Percentiles rank a stretch among this genome's conserved stretches.
phyloP scores from a whole-genome alignment of 306 rosid species.

The Luffa aegyptiaca region DNA sequence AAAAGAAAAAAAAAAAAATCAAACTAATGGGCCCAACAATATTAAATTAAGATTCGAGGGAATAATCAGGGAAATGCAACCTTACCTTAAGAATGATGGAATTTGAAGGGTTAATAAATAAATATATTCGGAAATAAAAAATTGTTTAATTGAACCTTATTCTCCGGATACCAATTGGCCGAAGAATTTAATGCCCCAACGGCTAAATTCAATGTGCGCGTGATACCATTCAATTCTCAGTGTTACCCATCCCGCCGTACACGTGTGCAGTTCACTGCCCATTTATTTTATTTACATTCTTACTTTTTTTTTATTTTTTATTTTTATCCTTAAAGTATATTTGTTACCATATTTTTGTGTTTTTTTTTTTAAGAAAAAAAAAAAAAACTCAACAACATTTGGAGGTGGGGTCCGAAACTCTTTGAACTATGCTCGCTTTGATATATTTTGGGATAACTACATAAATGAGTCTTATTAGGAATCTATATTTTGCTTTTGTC shows the following conservation, averaged over 20 bases:
- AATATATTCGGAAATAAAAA: background rate
- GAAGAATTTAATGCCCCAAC: background rate
- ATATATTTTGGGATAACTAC: too few species aligned
- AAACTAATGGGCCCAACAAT: background rate
- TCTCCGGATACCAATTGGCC: background rate
- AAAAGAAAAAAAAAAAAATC: background rate
- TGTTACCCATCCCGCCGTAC: background rate
- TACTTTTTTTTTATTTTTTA: background rate
- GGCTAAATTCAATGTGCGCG: slow-evolving; percentile 3
- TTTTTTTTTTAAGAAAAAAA: too few species aligned
- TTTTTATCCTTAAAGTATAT: too few species aligned
- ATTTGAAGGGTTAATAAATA: background rate
- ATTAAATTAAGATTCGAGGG: background rate
- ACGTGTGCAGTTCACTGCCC: background rate
- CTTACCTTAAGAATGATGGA: background rate
- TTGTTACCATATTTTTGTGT: too few species aligned
- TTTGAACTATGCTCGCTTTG: too few species aligned
- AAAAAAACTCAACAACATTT: too few species aligned
- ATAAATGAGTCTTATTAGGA: too few species aligned
- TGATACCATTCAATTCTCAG: background rate
- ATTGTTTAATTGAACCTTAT: background rate
- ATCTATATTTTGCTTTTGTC: too few species aligned
- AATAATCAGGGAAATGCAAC: background rate
- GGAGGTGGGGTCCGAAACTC: too few species aligned
- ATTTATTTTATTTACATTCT: background rate